phyloP scores from a whole-genome alignment of 225 moss, liverwort and hornwort species.

The Pseudisothecium myosuroides region DNA sequence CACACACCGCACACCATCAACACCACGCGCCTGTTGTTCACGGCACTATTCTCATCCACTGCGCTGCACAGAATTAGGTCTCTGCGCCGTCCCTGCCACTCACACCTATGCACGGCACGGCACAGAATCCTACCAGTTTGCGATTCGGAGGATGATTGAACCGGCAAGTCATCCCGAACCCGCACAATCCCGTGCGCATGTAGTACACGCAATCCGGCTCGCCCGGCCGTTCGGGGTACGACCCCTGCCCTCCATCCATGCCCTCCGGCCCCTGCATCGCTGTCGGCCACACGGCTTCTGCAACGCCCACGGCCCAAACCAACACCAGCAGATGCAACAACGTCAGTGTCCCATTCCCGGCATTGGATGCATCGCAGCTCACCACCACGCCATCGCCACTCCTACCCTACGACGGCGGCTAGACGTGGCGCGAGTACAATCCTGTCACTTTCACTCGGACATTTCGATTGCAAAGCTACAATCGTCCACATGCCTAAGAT shows the following conservation, averaged over 20 bases:
- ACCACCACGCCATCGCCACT: neutral
- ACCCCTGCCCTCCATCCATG: slow-evolving; percentile 80
- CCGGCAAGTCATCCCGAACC: slow-evolving; percentile 95
- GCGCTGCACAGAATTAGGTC: slow-evolving; percentile 12
- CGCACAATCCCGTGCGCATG: slow-evolving; percentile 97
- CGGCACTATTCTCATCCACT: neutral
- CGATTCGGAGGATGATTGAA: slow-evolving; percentile 88
- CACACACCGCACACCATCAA: slow-evolving; percentile 3
- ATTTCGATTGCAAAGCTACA: neutral
- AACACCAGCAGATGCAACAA: neutral
- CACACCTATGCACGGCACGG: neutral
- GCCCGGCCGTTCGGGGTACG: slow-evolving; percentile 82
- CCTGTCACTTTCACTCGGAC: neutral
- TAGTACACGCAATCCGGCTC: slow-evolving; percentile 98
- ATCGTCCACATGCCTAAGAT: neutral
- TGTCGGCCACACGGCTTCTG: slow-evolving; percentile 87
- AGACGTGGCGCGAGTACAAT: neutral
- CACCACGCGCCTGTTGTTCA: neutral
- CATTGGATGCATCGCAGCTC: neutral
- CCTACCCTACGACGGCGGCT: neutral
- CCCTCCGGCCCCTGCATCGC: slow-evolving; percentile 83
- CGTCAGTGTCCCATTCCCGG: slow-evolving; percentile 10
- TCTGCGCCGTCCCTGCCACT: neutral
- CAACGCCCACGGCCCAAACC: slow-evolving; percentile 2
- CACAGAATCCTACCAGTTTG: slow-evolving; percentile 35